Percentiles rank a stretch among this genome's conserved stretches.
Evolutionary conservation across 768 basidiomycete genomes (phyloP).

Genomic region (Cystofilobasidium macerans): DNA sequence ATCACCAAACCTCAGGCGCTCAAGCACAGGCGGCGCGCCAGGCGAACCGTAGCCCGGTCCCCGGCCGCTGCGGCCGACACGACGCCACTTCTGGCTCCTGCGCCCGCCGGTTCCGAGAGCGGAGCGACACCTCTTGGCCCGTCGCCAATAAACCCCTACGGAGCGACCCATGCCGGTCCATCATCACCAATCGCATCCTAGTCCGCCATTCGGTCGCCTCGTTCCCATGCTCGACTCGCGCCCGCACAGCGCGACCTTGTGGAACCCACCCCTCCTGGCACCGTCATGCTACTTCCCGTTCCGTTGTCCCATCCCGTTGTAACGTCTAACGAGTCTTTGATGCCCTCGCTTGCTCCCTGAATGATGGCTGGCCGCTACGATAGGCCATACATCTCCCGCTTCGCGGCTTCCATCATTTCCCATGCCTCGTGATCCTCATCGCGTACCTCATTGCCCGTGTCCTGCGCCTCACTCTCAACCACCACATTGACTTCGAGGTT

Average conservation of each 20-base stretch:
- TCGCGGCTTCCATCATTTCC: neutral
- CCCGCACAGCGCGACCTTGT: no score
- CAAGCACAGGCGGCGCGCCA: neutral
- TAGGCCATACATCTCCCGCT: neutral
- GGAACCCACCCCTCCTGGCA: no score
- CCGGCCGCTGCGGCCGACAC: neutral
- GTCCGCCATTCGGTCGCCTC: no score
- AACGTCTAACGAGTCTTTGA: no score
- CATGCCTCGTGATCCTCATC: neutral
- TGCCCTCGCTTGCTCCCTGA: no score
- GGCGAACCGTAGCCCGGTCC: no score
- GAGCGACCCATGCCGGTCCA: no score
- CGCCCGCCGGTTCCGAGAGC: neutral
- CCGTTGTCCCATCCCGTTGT: no score
- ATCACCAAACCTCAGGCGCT: conserved; percentile 48
- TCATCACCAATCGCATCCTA: no score
- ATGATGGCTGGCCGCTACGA: neutral
- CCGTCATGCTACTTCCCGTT: no score
- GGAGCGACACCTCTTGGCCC: neutral
- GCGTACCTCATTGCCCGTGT: neutral
- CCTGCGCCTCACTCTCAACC: neutral
- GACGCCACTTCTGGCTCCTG: neutral
- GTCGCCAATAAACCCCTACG: neutral
- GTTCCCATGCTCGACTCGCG: no score
- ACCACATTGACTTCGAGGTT: neutral